Conservation (phyloP, 78 protist genomes). For the Dictyostelium discoideum region DNA sequence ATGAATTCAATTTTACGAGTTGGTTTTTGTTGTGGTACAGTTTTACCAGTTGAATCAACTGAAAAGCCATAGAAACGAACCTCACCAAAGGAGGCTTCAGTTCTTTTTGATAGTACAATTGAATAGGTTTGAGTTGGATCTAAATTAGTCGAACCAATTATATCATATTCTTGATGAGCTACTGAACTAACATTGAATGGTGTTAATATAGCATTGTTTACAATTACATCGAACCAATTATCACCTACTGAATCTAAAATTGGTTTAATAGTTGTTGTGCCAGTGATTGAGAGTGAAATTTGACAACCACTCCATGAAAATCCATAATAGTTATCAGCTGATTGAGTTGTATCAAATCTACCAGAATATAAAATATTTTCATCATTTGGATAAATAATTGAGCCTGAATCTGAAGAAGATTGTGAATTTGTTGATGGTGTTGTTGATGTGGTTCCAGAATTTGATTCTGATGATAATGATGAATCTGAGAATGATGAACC, state of each 20-base stretch:
- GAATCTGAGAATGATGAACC: background rate
- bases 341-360: slow-evolving; percentile 4
- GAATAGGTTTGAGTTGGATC: slow-evolving; percentile 17
- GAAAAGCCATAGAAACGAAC: slow-evolving; percentile 20
- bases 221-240: background rate
- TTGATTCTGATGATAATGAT: background rate
- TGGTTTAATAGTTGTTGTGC: background rate
- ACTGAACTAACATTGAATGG: slow-evolving; percentile 7
- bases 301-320: slow-evolving; percentile 10
- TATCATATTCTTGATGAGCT: background rate
- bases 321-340: background rate
- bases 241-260: background rate
- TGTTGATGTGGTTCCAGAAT: background rate
- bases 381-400: background rate
- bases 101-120: background rate
- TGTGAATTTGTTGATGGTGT: background rate
- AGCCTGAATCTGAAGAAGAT: background rate
- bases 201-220: background rate
- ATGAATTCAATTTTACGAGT: slow-evolving; percentile 60
- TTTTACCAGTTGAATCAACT: background rate
- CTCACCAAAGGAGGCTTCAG: background rate
- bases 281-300: background rate
- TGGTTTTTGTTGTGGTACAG: background rate
- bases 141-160: background rate
- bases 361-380: background rate